phyloP scores from a whole-genome alignment of 768 basidiomycete species.

The Phylloporus sp. region DNA sequence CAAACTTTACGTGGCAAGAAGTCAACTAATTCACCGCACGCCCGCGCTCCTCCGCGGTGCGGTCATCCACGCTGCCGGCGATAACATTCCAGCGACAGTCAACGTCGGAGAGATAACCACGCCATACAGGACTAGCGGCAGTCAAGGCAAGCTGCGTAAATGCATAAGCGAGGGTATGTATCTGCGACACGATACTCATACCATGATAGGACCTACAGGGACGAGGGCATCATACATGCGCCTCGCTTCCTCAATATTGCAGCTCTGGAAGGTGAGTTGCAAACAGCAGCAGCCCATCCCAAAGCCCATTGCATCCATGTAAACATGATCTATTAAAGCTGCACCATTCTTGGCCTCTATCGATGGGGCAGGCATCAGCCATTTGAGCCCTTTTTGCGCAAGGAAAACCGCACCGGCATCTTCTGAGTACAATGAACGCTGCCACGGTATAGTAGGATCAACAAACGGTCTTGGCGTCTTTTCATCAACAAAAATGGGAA shows the following conservation, averaged over 20 bases:
- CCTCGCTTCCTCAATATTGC: slow-evolving; percentile 87
- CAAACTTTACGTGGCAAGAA: slow-evolving; percentile 5
- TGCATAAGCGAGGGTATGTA: slow-evolving; percentile 1
- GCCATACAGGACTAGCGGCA: slow-evolving; percentile 91
- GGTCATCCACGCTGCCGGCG: slow-evolving; percentile 96
- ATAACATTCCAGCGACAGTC: slow-evolving; percentile 99
- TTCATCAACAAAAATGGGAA: slow-evolving; percentile 86
- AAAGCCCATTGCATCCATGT: slow-evolving; percentile 99
- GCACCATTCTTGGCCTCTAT: slow-evolving; percentile 87
- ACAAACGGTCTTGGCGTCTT: slow-evolving; percentile 86
- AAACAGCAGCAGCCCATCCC: slow-evolving; percentile 99
- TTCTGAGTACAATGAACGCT: slow-evolving; percentile 77
- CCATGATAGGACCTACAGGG: slow-evolving; percentile 93
- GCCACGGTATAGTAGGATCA: slow-evolving; percentile 88
- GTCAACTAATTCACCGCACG: slow-evolving; percentile 48
- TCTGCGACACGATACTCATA: slow-evolving; percentile 31
- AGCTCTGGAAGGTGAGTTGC: slow-evolving; percentile 96
- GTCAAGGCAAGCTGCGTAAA: slow-evolving; percentile 78
- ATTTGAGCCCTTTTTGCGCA: slow-evolving; percentile 4
- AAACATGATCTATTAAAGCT: slow-evolving; percentile 86
- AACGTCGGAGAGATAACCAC: slow-evolving; percentile 92
- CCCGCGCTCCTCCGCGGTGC: slow-evolving; percentile 93
- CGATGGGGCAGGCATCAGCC: not conserved
- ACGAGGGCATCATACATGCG: slow-evolving; percentile 95
- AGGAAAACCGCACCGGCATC: slow-evolving; percentile 58